Conservation (phyloP, 768 basidiomycete species). For the Psilocybe subaeruginosa region DNA sequence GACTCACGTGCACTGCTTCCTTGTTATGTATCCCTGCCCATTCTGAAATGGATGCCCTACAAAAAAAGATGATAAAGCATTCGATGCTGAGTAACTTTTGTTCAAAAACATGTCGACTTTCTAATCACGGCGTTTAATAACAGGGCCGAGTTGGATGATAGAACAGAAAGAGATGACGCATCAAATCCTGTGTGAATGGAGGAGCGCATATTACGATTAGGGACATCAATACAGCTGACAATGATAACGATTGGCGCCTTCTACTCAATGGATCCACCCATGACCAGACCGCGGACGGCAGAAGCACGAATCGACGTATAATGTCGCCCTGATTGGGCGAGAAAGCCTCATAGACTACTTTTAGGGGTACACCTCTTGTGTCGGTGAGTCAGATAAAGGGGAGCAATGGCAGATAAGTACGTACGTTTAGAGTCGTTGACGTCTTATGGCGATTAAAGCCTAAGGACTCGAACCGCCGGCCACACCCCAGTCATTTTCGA, state of each 20-base stretch:
- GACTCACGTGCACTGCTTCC: not conserved
- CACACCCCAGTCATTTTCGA: too few relatives aligned
- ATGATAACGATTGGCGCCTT: conserved; percentile 1
- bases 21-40: not conserved
- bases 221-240: not conserved
- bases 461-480: too few relatives aligned
- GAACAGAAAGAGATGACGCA: not conserved
- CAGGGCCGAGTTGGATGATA: not conserved
- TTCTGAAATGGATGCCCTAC: not conserved
- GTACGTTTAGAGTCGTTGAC: too few relatives aligned
- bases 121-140: not conserved
- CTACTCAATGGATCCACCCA: not conserved
- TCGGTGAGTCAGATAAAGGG: too few relatives aligned
- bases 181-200: not conserved
- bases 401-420: too few relatives aligned
- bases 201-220: not conserved
- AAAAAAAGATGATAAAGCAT: not conserved
- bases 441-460: too few relatives aligned
- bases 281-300: not conserved
- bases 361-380: too few relatives aligned
- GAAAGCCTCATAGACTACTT: not conserved
- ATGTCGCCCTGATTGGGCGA: not conserved
- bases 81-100: not conserved
- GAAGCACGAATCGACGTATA: not conserved
- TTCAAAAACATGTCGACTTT: not conserved